Evolutionary conservation across 2,329 filamentous ascomycete genomes (phyloP).

Genomic region (Botrytis deweyae): DNA sequence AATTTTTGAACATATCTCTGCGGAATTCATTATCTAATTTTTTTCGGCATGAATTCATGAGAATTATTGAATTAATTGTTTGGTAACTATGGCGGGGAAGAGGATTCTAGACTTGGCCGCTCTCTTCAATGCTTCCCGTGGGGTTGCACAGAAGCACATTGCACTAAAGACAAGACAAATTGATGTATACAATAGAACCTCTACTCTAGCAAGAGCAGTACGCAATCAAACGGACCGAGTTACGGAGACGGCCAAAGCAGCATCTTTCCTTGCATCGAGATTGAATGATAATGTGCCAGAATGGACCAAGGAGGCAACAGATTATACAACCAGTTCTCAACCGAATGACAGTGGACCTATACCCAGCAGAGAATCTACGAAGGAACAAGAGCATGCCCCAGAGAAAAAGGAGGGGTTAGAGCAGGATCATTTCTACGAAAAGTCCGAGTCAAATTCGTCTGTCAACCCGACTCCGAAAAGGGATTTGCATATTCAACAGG

Average conservation of each 20-base stretch:
- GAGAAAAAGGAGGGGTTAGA: slow-evolving; percentile 42
- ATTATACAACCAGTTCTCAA: slow-evolving; percentile 21
- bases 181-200: slow-evolving; percentile 63
- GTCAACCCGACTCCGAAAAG: slow-evolving; percentile 41
- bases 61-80: slow-evolving; percentile 3
- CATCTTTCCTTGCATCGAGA: slow-evolving; percentile 56
- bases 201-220: slow-evolving; percentile 61
- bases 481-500: slow-evolving; percentile 48
- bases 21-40: not conserved
- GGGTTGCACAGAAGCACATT: slow-evolving; percentile 62
- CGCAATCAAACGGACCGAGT: slow-evolving; percentile 61
- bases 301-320: slow-evolving; percentile 33
- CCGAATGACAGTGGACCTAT: slow-evolving; percentile 30
- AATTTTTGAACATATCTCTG: not conserved
- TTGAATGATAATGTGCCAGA: slow-evolving; percentile 50
- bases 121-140: slow-evolving; percentile 67
- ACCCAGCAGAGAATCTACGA: slow-evolving; percentile 37
- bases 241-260: slow-evolving; percentile 60
- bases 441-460: slow-evolving; percentile 44
- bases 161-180: slow-evolving; percentile 58
- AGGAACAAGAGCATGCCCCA: slow-evolving; percentile 29
- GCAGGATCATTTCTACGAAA: slow-evolving; percentile 52
- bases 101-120: slow-evolving; percentile 70
- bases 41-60: slow-evolving; percentile 28
- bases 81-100: slow-evolving; percentile 52